These are phyloP conservation scores for Sphaerulina musiva DNA, from an alignment of 2,329 filamentous ascomycete species.

Conservation along the genomic window DNA sequence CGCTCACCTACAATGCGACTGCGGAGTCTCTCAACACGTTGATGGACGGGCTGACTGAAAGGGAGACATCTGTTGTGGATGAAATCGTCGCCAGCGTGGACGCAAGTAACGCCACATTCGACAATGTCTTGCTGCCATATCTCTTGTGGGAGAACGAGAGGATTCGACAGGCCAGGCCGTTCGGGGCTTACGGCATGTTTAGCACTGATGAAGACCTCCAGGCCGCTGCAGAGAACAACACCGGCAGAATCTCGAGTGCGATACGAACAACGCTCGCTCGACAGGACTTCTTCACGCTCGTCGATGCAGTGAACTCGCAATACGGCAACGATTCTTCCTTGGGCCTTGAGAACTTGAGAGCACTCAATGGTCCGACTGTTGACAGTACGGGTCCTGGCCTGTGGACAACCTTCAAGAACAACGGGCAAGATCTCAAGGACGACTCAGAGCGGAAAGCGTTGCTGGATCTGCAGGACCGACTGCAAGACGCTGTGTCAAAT, in stretches of 20 bases:
- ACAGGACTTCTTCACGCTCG: not conserved
- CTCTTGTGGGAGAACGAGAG: not conserved
- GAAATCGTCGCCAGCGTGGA: not conserved
- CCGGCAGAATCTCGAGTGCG: not conserved
- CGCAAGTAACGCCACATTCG: not conserved
- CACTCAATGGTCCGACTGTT: not conserved
- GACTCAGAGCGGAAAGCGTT: not conserved
- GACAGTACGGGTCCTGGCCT: not conserved
- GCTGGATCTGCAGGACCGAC: not conserved
- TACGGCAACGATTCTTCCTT: not conserved
- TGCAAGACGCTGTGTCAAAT: not conserved
- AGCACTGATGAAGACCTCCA: not conserved
- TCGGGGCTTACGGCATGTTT: not conserved
- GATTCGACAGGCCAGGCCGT: not conserved
- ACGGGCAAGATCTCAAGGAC: not conserved
- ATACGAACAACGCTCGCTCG: not conserved
- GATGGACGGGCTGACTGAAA: not conserved
- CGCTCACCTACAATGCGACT: not conserved
- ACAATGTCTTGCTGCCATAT: slow-evolving; percentile 1
- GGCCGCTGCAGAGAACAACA: not conserved
- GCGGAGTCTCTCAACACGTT: not conserved
- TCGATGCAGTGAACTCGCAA: not conserved
- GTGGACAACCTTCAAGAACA: not conserved
- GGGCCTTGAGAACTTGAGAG: not conserved
- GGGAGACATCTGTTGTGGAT: not conserved